These are phyloP conservation scores for Chaetomiaceae sp. DNA, from an alignment of 2,329 filamentous ascomycete species.

Conservation along the genomic window DNA sequence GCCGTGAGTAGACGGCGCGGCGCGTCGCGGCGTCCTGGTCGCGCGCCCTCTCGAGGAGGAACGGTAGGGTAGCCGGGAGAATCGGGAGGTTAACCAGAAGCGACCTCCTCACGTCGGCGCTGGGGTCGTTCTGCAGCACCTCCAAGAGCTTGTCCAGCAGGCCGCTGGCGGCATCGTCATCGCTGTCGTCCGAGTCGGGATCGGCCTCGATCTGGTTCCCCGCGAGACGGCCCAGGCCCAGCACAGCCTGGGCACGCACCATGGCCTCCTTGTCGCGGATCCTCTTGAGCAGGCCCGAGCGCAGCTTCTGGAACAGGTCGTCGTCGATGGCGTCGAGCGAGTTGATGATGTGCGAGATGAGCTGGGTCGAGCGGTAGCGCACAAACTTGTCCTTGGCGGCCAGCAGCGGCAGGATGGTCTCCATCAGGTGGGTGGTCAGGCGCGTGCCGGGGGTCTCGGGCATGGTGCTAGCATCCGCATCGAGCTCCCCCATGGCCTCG, in stretches of 20 bases:
- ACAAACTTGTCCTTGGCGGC: slow-evolving; percentile 88
- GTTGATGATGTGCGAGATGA: slow-evolving; percentile 87
- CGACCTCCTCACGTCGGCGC: slow-evolving; percentile 84
- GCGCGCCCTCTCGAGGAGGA: slow-evolving; percentile 82
- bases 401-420: slow-evolving; percentile 68
- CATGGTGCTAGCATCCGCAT: slow-evolving; percentile 64
- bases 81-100: slow-evolving; percentile 89
- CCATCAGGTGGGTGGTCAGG: slow-evolving; percentile 69
- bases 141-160: slow-evolving; percentile 80
- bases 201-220: slow-evolving; percentile 70
- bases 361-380: slow-evolving; percentile 82
- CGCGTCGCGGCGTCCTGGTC: slow-evolving; percentile 83
- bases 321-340: slow-evolving; percentile 89
- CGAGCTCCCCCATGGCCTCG: slow-evolving; percentile 59
- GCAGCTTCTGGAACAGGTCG: slow-evolving; percentile 77
- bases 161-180: slow-evolving; percentile 58
- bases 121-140: slow-evolving; percentile 88
- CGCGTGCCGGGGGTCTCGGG: slow-evolving; percentile 80
- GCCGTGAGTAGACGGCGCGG: slow-evolving; percentile 76
- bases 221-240: slow-evolving; percentile 81
- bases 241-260: slow-evolving; percentile 85
- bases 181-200: slow-evolving; percentile 64
- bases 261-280: slow-evolving; percentile 92
- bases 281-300: slow-evolving; percentile 73
- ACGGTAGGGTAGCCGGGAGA: slow-evolving; percentile 74